A percentile compares a stretch with the other conserved stretches of the same genome.
Evolutionary conservation across 306 rosid species (phyloP).

Genomic region (Castanopsis chinensis): DNA sequence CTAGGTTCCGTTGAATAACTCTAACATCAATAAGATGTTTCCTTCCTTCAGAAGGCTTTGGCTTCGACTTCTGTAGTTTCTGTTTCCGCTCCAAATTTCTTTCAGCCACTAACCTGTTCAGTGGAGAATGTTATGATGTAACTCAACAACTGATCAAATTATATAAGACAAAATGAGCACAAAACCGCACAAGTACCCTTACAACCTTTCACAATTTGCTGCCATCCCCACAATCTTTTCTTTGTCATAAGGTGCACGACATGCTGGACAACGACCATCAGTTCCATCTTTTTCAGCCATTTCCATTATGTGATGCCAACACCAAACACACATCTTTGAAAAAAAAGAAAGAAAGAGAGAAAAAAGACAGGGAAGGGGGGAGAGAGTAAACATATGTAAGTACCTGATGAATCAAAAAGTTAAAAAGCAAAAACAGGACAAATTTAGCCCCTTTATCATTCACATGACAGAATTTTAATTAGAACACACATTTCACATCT

Average conservation of each 20-base stretch:
- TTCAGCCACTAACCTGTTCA: constrained; percentile 51
- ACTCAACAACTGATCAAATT: neutral
- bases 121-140: neutral
- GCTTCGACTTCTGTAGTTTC: constrained; percentile 47
- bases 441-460: neutral
- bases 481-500: neutral
- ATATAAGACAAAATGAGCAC: neutral
- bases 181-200: constrained; percentile 7
- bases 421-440: neutral
- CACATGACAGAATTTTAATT: neutral
- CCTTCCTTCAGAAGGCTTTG: constrained; percentile 43
- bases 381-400: neutral
- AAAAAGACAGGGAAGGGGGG: neutral
- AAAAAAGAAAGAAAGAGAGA: constrained; percentile 4
- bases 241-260: constrained; percentile 48
- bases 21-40: constrained; percentile 53
- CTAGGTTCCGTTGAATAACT: constrained; percentile 53
- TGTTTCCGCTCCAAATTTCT: constrained; percentile 40
- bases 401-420: neutral
- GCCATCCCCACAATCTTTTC: constrained; percentile 51
- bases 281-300: constrained; percentile 50
- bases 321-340: constrained; percentile 52
- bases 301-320: constrained; percentile 61
- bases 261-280: constrained; percentile 57
- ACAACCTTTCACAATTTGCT: constrained; percentile 54